Evolutionary conservation across 2,329 filamentous ascomycete genomes (phyloP).

Genomic region (Pseudovirgaria hyperparasitica): DNA sequence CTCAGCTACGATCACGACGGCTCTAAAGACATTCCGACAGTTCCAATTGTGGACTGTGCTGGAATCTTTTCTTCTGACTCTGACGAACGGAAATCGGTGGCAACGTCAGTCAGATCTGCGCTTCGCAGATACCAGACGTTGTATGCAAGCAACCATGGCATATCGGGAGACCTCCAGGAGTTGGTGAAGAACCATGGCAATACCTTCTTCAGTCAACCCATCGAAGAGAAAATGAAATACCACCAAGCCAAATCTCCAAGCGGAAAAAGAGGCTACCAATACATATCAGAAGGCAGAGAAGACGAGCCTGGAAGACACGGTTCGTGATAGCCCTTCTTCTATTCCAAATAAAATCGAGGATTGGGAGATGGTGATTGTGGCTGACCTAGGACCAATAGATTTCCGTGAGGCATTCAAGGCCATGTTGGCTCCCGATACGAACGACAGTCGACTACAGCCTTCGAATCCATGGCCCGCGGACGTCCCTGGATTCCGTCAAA

Average conservation of each 20-base stretch:
- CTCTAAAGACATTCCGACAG: too few species aligned
- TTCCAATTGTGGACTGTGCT: slow-evolving; percentile 29
- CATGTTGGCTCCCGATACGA: slow-evolving; percentile 25
- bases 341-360: not conserved
- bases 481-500: slow-evolving; percentile 18
- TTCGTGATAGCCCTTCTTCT: slow-evolving; percentile 5
- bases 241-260: slow-evolving; percentile 23
- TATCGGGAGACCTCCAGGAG: slow-evolving; percentile 9
- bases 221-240: slow-evolving; percentile 21
- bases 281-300: slow-evolving; percentile 19
- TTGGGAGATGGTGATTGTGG: too few species aligned
- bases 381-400: slow-evolving; percentile 9
- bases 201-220: slow-evolving; percentile 18
- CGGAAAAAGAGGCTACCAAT: slow-evolving; percentile 23
- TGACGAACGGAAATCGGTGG: slow-evolving; percentile 25
- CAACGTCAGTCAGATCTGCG: slow-evolving; percentile 28
- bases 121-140: slow-evolving; percentile 33
- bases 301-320: slow-evolving; percentile 19
- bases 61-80: slow-evolving; percentile 23
- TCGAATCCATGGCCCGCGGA: slow-evolving; percentile 21
- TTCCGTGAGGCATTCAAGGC: slow-evolving; percentile 23
- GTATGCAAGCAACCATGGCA: slow-evolving; percentile 23
- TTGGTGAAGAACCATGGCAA: slow-evolving; percentile 14
- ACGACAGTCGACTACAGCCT: slow-evolving; percentile 15
- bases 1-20: too few species aligned